phyloP scores from a whole-genome alignment of 805 yeast species.

The Suhomyces vadensis region DNA sequence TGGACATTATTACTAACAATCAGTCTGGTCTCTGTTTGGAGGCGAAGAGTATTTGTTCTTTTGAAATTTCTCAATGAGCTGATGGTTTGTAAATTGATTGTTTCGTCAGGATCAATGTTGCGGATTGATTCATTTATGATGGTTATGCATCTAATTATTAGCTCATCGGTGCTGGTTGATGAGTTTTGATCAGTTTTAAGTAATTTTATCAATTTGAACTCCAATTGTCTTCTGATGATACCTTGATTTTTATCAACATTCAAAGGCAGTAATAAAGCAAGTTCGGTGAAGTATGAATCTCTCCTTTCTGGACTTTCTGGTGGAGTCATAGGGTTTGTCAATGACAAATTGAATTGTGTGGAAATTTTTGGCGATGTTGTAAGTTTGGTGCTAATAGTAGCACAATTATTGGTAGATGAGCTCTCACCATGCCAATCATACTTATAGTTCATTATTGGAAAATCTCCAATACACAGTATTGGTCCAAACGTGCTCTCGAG shows the following conservation, averaged over 20 bases:
- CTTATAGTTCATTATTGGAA: slow-evolving; percentile 12
- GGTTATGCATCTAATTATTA: not conserved
- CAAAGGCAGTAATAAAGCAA: not conserved
- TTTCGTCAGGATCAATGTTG: not conserved
- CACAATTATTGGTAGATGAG: not conserved
- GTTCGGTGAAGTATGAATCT: not conserved
- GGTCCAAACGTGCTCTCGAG: slow-evolving; percentile 5
- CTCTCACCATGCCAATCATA: slow-evolving; percentile 13
- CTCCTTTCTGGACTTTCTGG: slow-evolving; percentile 1
- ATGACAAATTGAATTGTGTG: not conserved
- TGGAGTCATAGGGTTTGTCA: slow-evolving; percentile 6
- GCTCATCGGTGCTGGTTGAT: not conserved
- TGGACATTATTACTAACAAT: slow-evolving; percentile 10
- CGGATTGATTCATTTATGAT: not conserved
- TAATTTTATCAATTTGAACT: slow-evolving; percentile 16
- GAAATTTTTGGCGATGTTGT: not conserved
- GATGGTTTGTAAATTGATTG: not conserved
- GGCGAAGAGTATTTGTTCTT: not conserved
- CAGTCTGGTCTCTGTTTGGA: slow-evolving; percentile 7
- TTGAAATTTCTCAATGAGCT: not conserved
- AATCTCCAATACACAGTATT: not conserved
- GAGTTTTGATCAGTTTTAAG: not conserved
- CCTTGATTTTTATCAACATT: not conserved
- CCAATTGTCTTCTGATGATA: not conserved
- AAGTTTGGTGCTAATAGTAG: not conserved